Percentiles rank a stretch among this genome's conserved stretches.
Conservation (phyloP, 1,284 basidiomycete genomes). For the Hymenochaete sp. region DNA sequence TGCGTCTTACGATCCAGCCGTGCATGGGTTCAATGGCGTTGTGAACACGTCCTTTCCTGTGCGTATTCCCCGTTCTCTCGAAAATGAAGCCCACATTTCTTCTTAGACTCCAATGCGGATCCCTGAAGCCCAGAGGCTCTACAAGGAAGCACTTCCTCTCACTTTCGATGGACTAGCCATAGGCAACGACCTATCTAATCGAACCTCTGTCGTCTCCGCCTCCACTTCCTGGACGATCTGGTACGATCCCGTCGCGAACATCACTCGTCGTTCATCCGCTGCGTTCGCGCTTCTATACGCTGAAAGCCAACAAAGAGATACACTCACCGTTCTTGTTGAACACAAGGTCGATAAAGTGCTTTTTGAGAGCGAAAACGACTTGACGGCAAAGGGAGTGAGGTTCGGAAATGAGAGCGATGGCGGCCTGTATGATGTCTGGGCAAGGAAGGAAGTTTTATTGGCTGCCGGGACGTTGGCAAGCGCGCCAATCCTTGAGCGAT, state of each 20-base stretch:
- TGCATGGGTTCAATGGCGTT: constrained; percentile 21
- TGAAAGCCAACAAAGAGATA: constrained; percentile 24
- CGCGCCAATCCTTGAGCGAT: constrained; percentile 23
- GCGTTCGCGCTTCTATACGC: constrained; percentile 34
- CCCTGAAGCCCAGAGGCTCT: constrained; percentile 19
- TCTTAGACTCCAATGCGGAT: constrained; percentile 21
- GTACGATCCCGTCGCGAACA: constrained; percentile 19
- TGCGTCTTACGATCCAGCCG: constrained; percentile 17
- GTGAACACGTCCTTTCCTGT: constrained; percentile 22
- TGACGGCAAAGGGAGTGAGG: constrained; percentile 21
- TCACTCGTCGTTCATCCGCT: constrained; percentile 28
- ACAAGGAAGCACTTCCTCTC: constrained; percentile 21
- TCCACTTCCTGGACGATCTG: constrained; percentile 23
- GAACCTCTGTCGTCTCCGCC: constrained; percentile 17
- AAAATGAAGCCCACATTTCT: not conserved
- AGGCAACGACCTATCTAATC: constrained; percentile 20
- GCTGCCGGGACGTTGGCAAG: constrained; percentile 21
- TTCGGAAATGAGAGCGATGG: constrained; percentile 19
- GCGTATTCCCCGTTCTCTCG: not conserved
- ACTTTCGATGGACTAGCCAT: constrained; percentile 19
- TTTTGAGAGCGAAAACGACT: constrained; percentile 18
- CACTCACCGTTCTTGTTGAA: constrained; percentile 29
- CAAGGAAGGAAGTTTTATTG: constrained; percentile 22
- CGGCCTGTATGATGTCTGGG: constrained; percentile 18
- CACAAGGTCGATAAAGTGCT: constrained; percentile 27